phyloP scores from a whole-genome alignment of 306 rosid genomes.

The Lathyrus sativus region DNA sequence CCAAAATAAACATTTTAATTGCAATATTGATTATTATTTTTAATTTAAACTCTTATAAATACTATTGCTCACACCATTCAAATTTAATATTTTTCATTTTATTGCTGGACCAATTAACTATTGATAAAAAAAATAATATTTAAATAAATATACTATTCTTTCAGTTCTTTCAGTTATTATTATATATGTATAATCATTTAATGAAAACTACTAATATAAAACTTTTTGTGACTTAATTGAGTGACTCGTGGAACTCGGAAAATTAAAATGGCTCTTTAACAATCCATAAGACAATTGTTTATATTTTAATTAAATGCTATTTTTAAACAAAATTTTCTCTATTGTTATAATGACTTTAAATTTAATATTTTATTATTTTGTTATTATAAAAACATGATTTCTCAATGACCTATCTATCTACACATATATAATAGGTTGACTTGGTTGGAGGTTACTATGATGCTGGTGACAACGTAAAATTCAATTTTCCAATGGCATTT shows the following conservation, averaged over 20 bases:
- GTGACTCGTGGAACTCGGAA: background rate
- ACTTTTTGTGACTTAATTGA: background rate
- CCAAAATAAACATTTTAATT: no score
- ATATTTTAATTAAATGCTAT: background rate
- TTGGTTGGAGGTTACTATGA: slow-evolving; percentile 62
- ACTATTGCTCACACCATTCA: no score
- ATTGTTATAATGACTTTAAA: background rate
- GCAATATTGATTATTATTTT: no score
- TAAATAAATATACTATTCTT: no score
- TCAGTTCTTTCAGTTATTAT: background rate
- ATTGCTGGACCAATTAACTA: no score
- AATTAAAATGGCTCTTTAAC: slow-evolving; percentile 1
- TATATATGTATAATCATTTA: background rate
- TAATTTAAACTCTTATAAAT: no score
- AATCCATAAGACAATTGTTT: background rate
- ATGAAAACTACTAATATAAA: background rate
- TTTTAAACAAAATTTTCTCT: no score
- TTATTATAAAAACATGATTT: slow-evolving; percentile 1
- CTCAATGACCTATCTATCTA: background rate
- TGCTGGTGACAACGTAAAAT: slow-evolving; percentile 67
- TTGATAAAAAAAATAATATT: no score
- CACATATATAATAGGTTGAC: slow-evolving; percentile 40
- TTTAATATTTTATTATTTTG: background rate
- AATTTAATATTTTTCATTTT: no score
- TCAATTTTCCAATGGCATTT: slow-evolving; percentile 65